These are phyloP conservation scores for Grosmannia serpens DNA, from an alignment of 2,329 filamentous ascomycete genomes.

Conservation along the genomic window DNA sequence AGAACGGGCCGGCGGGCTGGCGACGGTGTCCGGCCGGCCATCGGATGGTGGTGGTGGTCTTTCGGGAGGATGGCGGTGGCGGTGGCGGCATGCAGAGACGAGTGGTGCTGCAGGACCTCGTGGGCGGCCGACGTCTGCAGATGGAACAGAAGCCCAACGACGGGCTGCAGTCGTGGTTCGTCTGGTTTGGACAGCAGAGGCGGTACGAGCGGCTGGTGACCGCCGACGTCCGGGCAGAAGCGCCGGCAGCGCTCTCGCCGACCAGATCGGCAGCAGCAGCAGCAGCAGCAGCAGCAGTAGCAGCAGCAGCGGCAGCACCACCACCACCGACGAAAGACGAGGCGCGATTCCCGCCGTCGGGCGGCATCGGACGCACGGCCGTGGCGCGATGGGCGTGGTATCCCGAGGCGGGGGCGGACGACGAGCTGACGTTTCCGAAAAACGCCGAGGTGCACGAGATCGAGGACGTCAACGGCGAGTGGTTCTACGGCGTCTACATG, in stretches of 20 bases:
- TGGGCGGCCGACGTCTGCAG: slow-evolving; percentile 63
- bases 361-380: slow-evolving; percentile 54
- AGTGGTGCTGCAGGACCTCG: slow-evolving; percentile 57
- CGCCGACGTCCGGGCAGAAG: slow-evolving; percentile 35
- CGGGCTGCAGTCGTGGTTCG: slow-evolving; percentile 8
- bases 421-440: slow-evolving; percentile 76
- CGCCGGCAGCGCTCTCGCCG: no score
- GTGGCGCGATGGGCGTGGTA: slow-evolving; percentile 69
- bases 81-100: slow-evolving; percentile 46
- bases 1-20: slow-evolving; percentile 76
- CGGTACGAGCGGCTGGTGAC: slow-evolving; percentile 37
- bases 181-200: slow-evolving; percentile 22
- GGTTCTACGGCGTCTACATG: slow-evolving; percentile 81
- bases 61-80: slow-evolving; percentile 40
- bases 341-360: slow-evolving; percentile 57
- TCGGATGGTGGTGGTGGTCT: slow-evolving; percentile 72
- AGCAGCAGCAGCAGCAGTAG: slow-evolving; percentile 10
- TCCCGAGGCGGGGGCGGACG: slow-evolving; percentile 48
- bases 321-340: no score
- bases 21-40: slow-evolving; percentile 70
- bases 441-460: slow-evolving; percentile 74
- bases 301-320: slow-evolving; percentile 17
- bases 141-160: slow-evolving; percentile 35
- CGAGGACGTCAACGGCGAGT: slow-evolving; percentile 82
- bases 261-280: slow-evolving; percentile 11